phyloP scores from a whole-genome alignment of 1,284 basidiomycete genomes.

The Cryptococcus sp. region DNA sequence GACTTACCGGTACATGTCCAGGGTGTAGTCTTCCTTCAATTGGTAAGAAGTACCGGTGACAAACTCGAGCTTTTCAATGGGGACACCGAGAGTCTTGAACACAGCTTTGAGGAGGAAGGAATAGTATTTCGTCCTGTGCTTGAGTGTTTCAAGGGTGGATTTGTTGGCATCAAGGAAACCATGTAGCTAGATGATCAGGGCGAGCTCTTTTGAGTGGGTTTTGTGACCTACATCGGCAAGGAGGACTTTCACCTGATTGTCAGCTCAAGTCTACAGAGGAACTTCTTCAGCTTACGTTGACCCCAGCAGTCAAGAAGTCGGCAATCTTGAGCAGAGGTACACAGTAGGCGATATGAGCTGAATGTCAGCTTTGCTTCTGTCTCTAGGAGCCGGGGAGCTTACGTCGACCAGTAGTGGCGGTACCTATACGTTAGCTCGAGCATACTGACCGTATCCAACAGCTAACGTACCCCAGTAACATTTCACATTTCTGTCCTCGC shows the following conservation, averaged over 20 bases:
- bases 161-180: slow-evolving; percentile 98
- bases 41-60: slow-evolving; percentile 81
- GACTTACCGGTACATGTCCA: slow-evolving; percentile 76
- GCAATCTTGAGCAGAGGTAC: slow-evolving; percentile 94
- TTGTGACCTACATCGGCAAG: slow-evolving; percentile 64
- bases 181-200: slow-evolving; percentile 65
- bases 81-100: slow-evolving; percentile 83
- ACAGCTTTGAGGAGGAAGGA: slow-evolving; percentile 74
- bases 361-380: slow-evolving; percentile 9
- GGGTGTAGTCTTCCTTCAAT: slow-evolving; percentile 82
- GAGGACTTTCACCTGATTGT: slow-evolving; percentile 72
- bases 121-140: slow-evolving; percentile 88
- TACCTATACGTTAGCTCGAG: slow-evolving; percentile 56
- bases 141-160: slow-evolving; percentile 90
- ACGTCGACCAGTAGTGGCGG: slow-evolving; percentile 92
- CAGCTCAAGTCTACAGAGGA: background rate
- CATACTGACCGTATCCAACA: background rate
- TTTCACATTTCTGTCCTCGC: slow-evolving; percentile 70
- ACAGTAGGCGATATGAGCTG: slow-evolving; percentile 96
- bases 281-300: slow-evolving; percentile 55
- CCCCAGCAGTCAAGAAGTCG: slow-evolving; percentile 89
- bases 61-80: slow-evolving; percentile 76
- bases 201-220: background rate
- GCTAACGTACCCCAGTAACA: slow-evolving; percentile 77
- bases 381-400: slow-evolving; percentile 36